phyloP scores from a whole-genome alignment of 2,329 filamentous ascomycete species.

The Colletotrichum spaethianum region DNA sequence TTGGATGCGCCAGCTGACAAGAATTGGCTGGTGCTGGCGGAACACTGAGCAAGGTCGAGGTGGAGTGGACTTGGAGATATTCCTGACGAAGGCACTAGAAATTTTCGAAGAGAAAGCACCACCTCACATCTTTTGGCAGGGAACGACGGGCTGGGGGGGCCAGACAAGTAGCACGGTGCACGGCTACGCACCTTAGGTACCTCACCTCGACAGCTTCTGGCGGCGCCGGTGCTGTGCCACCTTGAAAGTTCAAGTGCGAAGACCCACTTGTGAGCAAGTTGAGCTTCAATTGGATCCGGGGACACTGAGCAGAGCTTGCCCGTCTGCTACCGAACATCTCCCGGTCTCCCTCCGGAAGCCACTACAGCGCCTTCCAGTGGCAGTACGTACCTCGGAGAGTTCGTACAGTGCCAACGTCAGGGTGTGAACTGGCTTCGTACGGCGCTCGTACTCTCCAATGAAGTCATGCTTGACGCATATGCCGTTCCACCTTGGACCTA shows the following conservation, averaged over 20 bases:
- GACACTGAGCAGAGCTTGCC: background rate
- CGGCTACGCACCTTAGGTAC: constrained; percentile 4
- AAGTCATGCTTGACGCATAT: constrained; percentile 25
- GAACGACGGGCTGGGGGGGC: background rate
- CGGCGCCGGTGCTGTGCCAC: background rate
- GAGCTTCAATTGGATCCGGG: background rate
- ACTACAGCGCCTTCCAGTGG: background rate
- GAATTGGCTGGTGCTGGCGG: constrained; percentile 15
- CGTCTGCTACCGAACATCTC: constrained; percentile 28
- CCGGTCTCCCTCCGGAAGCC: constrained; percentile 1
- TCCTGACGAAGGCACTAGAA: constrained; percentile 41
- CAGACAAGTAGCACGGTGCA: background rate
- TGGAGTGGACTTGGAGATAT: constrained; percentile 32
- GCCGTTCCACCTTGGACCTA: background rate
- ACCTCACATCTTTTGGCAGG: constrained; percentile 15
- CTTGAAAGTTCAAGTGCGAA: background rate
- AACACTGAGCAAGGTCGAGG: constrained; percentile 10
- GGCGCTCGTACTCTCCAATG: background rate
- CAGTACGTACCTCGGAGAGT: too few relatives aligned
- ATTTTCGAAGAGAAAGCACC: constrained; percentile 36
- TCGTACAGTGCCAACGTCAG: background rate
- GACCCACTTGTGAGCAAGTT: background rate
- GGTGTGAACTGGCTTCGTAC: background rate
- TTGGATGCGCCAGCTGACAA: constrained; percentile 23
- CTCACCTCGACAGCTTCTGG: background rate